Evolutionary conservation across 495 filamentous ascomycete species (phyloP).

Genomic region (Annulohypoxylon bovei): DNA sequence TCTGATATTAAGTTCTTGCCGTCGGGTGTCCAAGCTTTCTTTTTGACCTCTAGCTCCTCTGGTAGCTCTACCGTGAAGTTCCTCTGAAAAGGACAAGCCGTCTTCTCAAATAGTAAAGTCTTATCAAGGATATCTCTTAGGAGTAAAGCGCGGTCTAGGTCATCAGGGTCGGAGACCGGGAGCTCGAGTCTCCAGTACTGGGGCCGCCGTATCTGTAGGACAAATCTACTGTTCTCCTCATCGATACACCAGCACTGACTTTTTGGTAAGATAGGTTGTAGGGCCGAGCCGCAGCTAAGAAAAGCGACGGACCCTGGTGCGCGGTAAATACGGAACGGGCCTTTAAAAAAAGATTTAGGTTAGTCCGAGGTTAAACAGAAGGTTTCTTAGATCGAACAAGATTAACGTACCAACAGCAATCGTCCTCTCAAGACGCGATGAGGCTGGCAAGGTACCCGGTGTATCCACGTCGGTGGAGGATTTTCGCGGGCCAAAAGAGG

Average conservation of each 20-base stretch:
- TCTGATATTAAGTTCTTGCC: conserved; percentile 54
- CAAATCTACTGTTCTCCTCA: conserved; percentile 78
- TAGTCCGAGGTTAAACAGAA: conserved; percentile 14
- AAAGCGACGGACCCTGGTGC: conserved; percentile 85
- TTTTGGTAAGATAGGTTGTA: conserved; percentile 86
- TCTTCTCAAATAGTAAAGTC: conserved; percentile 85
- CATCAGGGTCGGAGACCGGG: conserved; percentile 67
- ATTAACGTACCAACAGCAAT: conserved; percentile 73
- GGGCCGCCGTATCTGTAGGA: conserved; percentile 79
- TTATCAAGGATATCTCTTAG: conserved; percentile 74
- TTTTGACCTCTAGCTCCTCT: conserved; percentile 71
- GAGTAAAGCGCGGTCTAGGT: conserved; percentile 66
- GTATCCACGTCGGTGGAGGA: conserved; percentile 46
- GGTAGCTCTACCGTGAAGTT: conserved; percentile 80
- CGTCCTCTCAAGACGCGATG: conserved; percentile 79
- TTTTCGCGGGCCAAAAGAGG: conserved; percentile 43
- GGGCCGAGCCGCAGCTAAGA: conserved; percentile 79
- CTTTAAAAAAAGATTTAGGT: conserved; percentile 50
- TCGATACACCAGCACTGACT: conserved; percentile 95
- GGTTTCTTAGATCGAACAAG: not conserved
- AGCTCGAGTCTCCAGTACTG: conserved; percentile 92
- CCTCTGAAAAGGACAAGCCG: conserved; percentile 83
- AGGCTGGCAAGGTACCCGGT: conserved; percentile 75
- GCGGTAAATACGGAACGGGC: conserved; percentile 80
- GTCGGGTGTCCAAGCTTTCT: conserved; percentile 74